A percentile compares a stretch with the other conserved stretches of the same genome.
Conservation (phyloP, 768 basidiomycete genomes). For the Phlebiopsis flavidoalba region DNA sequence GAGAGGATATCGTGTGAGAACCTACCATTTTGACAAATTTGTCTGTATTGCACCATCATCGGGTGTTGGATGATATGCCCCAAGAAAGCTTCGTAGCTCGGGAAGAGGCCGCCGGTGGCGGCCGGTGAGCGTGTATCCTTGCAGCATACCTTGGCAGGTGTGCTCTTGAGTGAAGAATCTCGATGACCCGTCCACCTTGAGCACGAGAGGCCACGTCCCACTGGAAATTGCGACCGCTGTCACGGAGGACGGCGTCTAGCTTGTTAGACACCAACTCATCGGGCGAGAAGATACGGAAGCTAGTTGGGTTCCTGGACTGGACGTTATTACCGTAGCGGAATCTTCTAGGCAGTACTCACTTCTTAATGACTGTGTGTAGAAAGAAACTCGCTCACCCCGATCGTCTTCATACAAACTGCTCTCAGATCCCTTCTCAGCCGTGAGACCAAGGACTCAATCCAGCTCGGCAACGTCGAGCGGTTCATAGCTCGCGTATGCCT, state of each 20-base stretch:
- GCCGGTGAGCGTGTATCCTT: constrained; percentile 90
- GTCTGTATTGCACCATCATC: constrained; percentile 85
- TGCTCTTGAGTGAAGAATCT: constrained; percentile 90
- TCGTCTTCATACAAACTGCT: constrained; percentile 75
- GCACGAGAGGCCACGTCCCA: constrained; percentile 70
- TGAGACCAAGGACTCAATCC: constrained; percentile 48
- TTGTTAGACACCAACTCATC: constrained; percentile 88
- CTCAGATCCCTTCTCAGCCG: constrained; percentile 44
- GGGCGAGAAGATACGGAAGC: constrained; percentile 88
- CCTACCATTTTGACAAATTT: constrained; percentile 77
- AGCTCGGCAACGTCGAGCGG: constrained; percentile 63
- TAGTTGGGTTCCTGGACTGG: constrained; percentile 56
- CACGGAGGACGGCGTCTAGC: constrained; percentile 73
- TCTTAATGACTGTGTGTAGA: constrained; percentile 49
- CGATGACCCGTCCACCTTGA: constrained; percentile 77
- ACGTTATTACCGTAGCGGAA: background rate
- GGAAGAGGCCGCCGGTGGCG: constrained; percentile 81
- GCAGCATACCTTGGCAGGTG: constrained; percentile 85
- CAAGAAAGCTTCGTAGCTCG: constrained; percentile 88
- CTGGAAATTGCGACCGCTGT: constrained; percentile 72
- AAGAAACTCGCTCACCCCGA: constrained; percentile 59
- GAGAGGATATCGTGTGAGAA: background rate
- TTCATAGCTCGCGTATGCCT: constrained; percentile 56
- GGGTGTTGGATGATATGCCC: constrained; percentile 72
- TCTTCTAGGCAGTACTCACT: constrained; percentile 31